Evolutionary conservation across 2,329 filamentous ascomycete genomes (phyloP), one percentile per base, ranked within the genome.

Genomic region (Sarocladiaceae sp.): DNA sequence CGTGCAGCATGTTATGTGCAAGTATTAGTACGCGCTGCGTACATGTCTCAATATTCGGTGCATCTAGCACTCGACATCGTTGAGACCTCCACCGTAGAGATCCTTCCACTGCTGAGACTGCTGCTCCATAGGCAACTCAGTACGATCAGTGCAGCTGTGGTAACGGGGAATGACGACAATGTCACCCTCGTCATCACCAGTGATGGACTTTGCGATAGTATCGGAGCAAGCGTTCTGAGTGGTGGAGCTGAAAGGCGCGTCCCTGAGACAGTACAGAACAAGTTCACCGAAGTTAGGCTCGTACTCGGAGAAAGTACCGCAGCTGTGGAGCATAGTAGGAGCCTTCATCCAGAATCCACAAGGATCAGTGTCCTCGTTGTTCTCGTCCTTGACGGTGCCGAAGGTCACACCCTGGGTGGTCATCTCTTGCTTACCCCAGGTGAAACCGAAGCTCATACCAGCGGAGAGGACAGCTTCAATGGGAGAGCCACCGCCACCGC

Each of bases 291-390:
- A 47, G 42, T 47, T 47, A 25, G 42, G 8, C 23, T 28, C 22
- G 23, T 47, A 47, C 23, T 47, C 42, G 11, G 42, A 47, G 25
- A 47, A 47, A 4, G 26, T 31, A 11, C 42, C 42, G 42, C 42
- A 47, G 15, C 23, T 28, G 42, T 47, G 42, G 4, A 47, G 42
- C 42, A 47, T 47, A 17, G 26, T 31, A 7, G 42, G 42, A 4
- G 26, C 42, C 42, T 47, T 47, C 42, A 47, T 47, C 42, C 42
- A 47, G 42, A n/a, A 47, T 4, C 42, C 42, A n/a, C 42, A 47
- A n/a, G n/a, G n/a, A n/a, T n/a, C n/a, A n/a, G n/a, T n/a, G n/a
- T n/a, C n/a, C n/a, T n/a, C n/a, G n/a, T n/a, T n/a, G n/a, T n/a
- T n/a, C n/a, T n/a, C n/a, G n/a, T n/a, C n/a, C 42, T 47, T 28